Base-by-base conservation (phyloP, 768 basidiomycete species). In the Clitopilus passeckerianus region DNA sequence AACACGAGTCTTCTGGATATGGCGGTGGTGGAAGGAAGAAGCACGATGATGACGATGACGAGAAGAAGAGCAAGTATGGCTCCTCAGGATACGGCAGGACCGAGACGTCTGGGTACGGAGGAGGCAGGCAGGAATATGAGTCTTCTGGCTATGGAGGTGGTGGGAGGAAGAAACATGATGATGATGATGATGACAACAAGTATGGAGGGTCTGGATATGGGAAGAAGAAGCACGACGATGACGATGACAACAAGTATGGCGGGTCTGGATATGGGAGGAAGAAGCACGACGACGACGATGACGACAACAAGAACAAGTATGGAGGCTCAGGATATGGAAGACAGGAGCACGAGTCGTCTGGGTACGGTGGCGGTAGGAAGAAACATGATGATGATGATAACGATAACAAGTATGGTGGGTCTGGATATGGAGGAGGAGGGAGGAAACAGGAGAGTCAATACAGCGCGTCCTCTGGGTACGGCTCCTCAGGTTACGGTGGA, bases 171-270 rank as follows among this genome's bases (percentile, higher is more conserved):
- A 14, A 53, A 14, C 34, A 46, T 52, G 50, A 62, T 16, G 34
- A 35, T 35, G 34, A 35, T 35, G 34, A 35, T 35, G 34, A 30
- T 16, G 5, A 35, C 34, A 15, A 35, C 15, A 35, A 15, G 60
- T 34, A 6, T 27, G n/a, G 15, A 24, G 62, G 57, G 59, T 24
- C 63, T n/a, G 56, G 60, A 66, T 46, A 56, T 27, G 54, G 50
- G 46, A 57, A 53, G 23, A 53, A 23, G 22, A 14, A 53, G 15
- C 34, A 46, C 54, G 50, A 62, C 22, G 34, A 35, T 35, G 34
- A 35, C 15, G 34, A 35, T 35, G 34, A 35, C 34, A 15, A 35
- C 15, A 35, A 15, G 60, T 41, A 41, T 12, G 37, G 37, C 2
- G 12, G 14, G 59, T 24, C 63, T 7, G 57, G n/a, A 66, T 46